A percentile compares a stretch with the other conserved stretches of the same genome.
Conservation (phyloP, 2,329 filamentous ascomycete genomes). For the Remersonia thermophila region DNA sequence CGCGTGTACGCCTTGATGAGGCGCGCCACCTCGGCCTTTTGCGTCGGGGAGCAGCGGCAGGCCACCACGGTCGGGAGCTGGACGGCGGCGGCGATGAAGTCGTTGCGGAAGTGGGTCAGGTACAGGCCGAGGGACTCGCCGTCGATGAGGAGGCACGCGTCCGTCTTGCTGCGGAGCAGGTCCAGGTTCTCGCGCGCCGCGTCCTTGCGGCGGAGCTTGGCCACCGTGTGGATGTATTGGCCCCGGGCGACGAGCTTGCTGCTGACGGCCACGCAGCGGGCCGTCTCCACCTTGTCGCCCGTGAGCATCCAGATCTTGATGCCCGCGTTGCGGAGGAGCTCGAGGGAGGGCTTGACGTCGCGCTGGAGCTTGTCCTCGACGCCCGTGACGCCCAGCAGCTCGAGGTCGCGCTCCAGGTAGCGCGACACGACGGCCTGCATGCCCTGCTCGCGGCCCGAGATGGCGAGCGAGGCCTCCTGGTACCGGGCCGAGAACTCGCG, state of each 20-base stretch:
- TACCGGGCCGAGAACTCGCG: slow-evolving; percentile 64
- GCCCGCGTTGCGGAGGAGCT: slow-evolving; percentile 88
- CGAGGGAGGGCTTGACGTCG: slow-evolving; percentile 89
- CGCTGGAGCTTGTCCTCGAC: slow-evolving; percentile 95
- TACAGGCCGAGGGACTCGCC: slow-evolving; percentile 81
- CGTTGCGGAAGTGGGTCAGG: slow-evolving; percentile 65
- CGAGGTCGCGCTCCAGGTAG: slow-evolving; percentile 76
- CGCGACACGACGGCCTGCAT: slow-evolving; percentile 72
- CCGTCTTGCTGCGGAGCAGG: slow-evolving; percentile 76
- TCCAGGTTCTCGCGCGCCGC: slow-evolving; percentile 79
- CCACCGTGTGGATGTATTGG: slow-evolving; percentile 90
- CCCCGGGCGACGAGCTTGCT: slow-evolving; percentile 87
- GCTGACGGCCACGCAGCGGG: slow-evolving; percentile 87
- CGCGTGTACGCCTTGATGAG: slow-evolving; percentile 85
- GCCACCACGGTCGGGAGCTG: slow-evolving; percentile 84
- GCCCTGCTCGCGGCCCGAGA: slow-evolving; percentile 66
- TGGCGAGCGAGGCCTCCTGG: slow-evolving; percentile 66
- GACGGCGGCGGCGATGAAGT: slow-evolving; percentile 84
- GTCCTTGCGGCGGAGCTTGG: slow-evolving; percentile 72
- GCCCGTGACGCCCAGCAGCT: slow-evolving; percentile 91
- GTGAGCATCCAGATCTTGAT: slow-evolving; percentile 99
- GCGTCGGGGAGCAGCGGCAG: slow-evolving; percentile 90
- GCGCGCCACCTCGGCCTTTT: slow-evolving; percentile 87
- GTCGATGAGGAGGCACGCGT: slow-evolving; percentile 82
- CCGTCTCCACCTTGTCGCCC: slow-evolving; percentile 96